Conservation (phyloP, 371 early-diverging fungal genomes). For the Syncephalastrum monosporum region DNA sequence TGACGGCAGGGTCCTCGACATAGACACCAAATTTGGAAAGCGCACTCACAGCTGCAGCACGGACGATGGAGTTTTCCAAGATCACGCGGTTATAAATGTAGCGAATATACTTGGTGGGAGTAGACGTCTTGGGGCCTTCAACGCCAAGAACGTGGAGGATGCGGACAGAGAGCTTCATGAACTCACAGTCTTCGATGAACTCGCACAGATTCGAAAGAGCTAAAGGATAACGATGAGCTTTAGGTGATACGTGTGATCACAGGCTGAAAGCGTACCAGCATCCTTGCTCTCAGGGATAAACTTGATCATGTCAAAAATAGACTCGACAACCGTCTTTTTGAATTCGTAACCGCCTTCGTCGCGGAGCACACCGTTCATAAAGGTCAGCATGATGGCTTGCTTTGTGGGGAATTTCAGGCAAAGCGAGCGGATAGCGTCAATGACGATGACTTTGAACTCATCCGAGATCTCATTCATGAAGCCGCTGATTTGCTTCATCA, state of each 20-base stretch:
- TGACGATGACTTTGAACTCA: conserved; percentile 97
- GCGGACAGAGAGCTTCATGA: conserved; percentile 93
- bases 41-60: conserved; percentile 97
- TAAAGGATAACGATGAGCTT: conserved; percentile 5
- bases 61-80: conserved; percentile 93
- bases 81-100: conserved; percentile 99
- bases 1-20: conserved; percentile 72
- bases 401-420: conserved; percentile 97
- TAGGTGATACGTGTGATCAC: not conserved
- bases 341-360: conserved; percentile 98
- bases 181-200: conserved; percentile 99
- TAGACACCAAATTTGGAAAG: conserved; percentile 92
- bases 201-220: conserved; percentile 96
- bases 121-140: conserved; percentile 90
- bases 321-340: conserved; percentile 95
- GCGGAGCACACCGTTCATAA: conserved; percentile 88
- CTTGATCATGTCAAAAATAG: conserved; percentile 94
- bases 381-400: conserved; percentile 89
- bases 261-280: conserved; percentile 53
- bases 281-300: conserved; percentile 93
- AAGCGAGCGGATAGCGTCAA: conserved; percentile 94
- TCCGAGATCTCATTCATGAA: conserved; percentile 98
- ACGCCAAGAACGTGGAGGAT: conserved; percentile 92
- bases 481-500: conserved; percentile 97
- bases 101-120: conserved; percentile 94